Conservation (phyloP, 345 rosid genomes). For the Brassica cretica region DNA sequence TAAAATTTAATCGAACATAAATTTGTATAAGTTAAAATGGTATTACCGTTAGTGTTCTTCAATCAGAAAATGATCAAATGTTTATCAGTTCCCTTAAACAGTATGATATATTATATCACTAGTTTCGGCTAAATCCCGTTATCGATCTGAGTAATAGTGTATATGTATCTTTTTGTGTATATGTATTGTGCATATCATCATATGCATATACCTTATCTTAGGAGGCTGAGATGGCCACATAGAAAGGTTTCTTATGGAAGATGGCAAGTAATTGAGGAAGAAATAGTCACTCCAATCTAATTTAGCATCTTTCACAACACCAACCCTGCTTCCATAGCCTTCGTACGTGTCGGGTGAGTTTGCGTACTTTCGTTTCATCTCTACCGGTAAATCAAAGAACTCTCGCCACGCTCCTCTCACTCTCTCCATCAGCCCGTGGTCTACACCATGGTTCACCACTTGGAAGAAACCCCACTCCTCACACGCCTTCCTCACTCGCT, state of each 20-base stretch:
- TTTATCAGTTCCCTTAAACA: not conserved
- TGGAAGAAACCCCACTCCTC: conserved; percentile 92
- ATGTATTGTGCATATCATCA: not conserved
- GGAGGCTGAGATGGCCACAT: conserved; percentile 84
- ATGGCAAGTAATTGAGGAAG: conserved; percentile 71
- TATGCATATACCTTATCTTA: conserved; percentile 56
- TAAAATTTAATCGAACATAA: not conserved
- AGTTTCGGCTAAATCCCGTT: not conserved
- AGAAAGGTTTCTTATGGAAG: conserved; percentile 43
- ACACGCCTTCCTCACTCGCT: conserved; percentile 53
- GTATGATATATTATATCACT: not conserved
- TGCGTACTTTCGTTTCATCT: conserved; percentile 60
- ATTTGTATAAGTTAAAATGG: not conserved
- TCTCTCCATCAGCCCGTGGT: conserved; percentile 52
- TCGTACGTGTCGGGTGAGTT: conserved; percentile 79
- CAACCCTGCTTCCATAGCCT: conserved; percentile 91
- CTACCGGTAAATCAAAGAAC: conserved; percentile 75
- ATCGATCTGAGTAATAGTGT: not conserved
- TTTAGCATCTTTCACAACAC: conserved; percentile 72
- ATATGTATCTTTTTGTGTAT: not conserved
- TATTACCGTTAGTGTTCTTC: not conserved
- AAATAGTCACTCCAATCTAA: conserved; percentile 97
- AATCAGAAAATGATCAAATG: not conserved
- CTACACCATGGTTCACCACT: conserved; percentile 86
- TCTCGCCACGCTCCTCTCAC: conserved; percentile 61